Conservation (phyloP, 2,329 filamentous ascomycete species). For the Cytospora schulzeri region DNA sequence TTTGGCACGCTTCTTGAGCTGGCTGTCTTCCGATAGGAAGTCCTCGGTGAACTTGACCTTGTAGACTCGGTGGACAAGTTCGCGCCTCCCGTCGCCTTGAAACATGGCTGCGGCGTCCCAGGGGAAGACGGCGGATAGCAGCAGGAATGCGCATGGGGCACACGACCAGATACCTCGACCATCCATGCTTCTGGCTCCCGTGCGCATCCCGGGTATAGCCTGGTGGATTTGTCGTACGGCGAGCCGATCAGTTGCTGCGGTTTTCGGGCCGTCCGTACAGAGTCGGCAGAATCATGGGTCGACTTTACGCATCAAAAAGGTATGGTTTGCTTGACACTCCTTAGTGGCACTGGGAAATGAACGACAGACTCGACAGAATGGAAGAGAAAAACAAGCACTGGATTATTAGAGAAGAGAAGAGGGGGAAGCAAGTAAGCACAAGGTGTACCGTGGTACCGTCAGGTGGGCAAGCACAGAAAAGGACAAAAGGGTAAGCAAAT, state of each 20-base stretch:
- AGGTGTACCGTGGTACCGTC: background rate
- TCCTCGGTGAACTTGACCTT: conserved; percentile 31
- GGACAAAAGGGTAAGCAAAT: background rate
- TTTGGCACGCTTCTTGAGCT: conserved; percentile 23
- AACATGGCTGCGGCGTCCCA: conserved; percentile 32
- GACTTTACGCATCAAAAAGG: background rate
- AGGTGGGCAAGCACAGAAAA: conserved; percentile 8
- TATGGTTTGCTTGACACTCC: conserved; percentile 1
- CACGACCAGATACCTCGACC: conserved; percentile 32
- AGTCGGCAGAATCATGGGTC: conserved; percentile 14
- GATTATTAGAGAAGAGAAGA: background rate
- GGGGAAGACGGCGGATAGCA: conserved; percentile 32
- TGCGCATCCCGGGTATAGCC: conserved; percentile 1
- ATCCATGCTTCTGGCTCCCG: conserved; percentile 12
- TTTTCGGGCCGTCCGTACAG: conserved; percentile 9
- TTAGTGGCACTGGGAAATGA: background rate
- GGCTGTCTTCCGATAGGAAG: conserved; percentile 2
- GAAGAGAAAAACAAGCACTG: background rate
- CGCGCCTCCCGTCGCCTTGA: conserved; percentile 30
- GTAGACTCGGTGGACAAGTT: conserved; percentile 33
- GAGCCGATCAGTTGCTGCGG: conserved; percentile 6
- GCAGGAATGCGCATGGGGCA: conserved; percentile 33
- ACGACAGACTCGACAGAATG: background rate
- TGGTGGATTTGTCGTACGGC: background rate
- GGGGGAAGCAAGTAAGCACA: background rate